These are phyloP conservation scores for Macrophomina pseudophaseolina DNA, from an alignment of 2,329 filamentous ascomycete genomes.

Conservation along the genomic window DNA sequence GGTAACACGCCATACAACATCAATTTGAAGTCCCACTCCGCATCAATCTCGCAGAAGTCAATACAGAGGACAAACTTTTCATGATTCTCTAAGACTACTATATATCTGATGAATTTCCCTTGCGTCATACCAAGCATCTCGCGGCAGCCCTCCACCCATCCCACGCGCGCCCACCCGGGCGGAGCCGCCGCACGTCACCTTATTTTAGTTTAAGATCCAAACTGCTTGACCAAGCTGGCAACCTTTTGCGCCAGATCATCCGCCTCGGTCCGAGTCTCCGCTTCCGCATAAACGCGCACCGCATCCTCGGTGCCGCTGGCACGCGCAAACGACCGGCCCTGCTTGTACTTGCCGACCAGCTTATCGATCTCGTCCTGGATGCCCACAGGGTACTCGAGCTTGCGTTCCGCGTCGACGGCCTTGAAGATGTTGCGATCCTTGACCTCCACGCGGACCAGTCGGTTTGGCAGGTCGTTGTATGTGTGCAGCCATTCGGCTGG, in stretches of 20 bases:
- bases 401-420: constrained; percentile 90
- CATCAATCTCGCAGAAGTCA: neutral
- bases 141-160: neutral
- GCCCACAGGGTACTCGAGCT: constrained; percentile 77
- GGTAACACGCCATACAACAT: neutral
- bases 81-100: neutral
- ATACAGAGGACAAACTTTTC: constrained; percentile 8
- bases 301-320: constrained; percentile 96
- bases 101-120: neutral
- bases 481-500: constrained; percentile 90
- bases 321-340: constrained; percentile 86
- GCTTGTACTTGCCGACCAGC: constrained; percentile 86
- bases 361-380: constrained; percentile 86
- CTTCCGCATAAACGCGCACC: constrained; percentile 94
- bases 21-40: neutral
- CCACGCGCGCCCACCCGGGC: neutral
- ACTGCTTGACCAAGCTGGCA: constrained; percentile 68
- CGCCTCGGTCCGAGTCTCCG: constrained; percentile 84
- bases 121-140: neutral
- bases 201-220: constrained; percentile 11
- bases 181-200: neutral
- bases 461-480: constrained; percentile 93
- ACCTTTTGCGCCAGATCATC: constrained; percentile 90
- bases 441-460: constrained; percentile 91
- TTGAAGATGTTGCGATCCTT: constrained; percentile 86